Evolutionary conservation across 495 filamentous ascomycete genomes (phyloP).

Genomic region (Penicillium argentinense): DNA sequence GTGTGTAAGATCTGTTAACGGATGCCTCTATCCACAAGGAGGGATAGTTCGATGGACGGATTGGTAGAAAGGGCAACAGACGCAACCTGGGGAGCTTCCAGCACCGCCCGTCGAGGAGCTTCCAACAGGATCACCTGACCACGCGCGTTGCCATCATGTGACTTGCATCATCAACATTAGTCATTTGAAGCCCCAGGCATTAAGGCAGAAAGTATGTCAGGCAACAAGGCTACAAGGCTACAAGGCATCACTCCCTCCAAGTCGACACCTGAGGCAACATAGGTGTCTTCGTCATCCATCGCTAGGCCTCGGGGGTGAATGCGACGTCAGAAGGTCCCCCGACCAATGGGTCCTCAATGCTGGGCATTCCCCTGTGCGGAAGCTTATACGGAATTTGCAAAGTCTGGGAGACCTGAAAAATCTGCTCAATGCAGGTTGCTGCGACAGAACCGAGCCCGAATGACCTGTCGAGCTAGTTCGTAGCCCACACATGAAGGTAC

Average conservation of each 20-base stretch:
- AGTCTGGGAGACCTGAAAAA: too few species aligned
- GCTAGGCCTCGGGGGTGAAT: not conserved
- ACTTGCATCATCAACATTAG: conserved; percentile 10
- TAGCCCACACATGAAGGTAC: too few species aligned
- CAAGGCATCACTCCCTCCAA: too few species aligned
- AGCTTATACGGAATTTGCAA: too few species aligned
- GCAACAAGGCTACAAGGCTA: conserved; percentile 17
- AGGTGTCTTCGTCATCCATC: conserved; percentile 14
- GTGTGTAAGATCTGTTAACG: not conserved
- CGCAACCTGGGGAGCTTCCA: conserved; percentile 27
- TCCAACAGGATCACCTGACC: conserved; percentile 32
- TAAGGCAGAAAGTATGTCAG: conserved; percentile 16
- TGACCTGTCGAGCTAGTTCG: too few species aligned
- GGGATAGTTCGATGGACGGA: conserved; percentile 14
- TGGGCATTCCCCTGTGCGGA: too few species aligned
- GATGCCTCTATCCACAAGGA: not conserved
- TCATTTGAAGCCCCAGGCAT: conserved; percentile 2
- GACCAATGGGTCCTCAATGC: conserved; percentile 6
- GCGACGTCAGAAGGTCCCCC: conserved; percentile 4
- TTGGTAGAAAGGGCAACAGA: conserved; percentile 14
- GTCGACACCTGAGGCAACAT: too few species aligned
- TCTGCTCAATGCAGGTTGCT: too few species aligned
- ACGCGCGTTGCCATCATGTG: conserved; percentile 20
- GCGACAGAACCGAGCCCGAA: too few species aligned
- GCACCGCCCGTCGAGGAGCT: conserved; percentile 34